These are phyloP conservation scores for Beauveria sp. DNA, from an alignment of 2,329 filamentous ascomycete species.

Conservation along the genomic window DNA sequence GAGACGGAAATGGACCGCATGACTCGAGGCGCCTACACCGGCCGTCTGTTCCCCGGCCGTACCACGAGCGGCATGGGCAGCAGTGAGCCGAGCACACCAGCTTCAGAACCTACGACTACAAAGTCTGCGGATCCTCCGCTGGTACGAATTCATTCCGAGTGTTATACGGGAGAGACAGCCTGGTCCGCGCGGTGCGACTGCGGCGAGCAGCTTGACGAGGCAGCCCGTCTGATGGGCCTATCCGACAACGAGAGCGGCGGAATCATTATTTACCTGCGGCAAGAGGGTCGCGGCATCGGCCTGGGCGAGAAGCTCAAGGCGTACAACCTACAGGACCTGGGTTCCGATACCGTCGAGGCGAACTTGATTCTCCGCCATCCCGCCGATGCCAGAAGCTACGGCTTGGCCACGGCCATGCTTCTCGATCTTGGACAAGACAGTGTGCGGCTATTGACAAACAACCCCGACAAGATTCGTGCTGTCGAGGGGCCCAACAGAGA, in stretches of 20 bases:
- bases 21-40: slow-evolving; percentile 88
- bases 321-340: slow-evolving; percentile 94
- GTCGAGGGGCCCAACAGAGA: slow-evolving; percentile 89
- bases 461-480: slow-evolving; percentile 91
- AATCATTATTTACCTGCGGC: slow-evolving; percentile 90
- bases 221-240: slow-evolving; percentile 83
- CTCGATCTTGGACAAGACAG: slow-evolving; percentile 74
- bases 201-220: slow-evolving; percentile 95
- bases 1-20: slow-evolving; percentile 87
- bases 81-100: slow-evolving; percentile 17
- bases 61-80: slow-evolving; percentile 60
- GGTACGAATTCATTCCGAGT: slow-evolving; percentile 94
- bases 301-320: slow-evolving; percentile 94
- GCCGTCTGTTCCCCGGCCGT: slow-evolving; percentile 77
- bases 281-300: slow-evolving; percentile 93
- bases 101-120: background rate
- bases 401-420: slow-evolving; percentile 91
- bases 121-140: slow-evolving; percentile 45
- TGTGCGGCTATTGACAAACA: slow-evolving; percentile 85
- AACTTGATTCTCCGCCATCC: slow-evolving; percentile 87
- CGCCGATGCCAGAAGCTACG: slow-evolving; percentile 90
- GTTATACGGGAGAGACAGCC: slow-evolving; percentile 96
- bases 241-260: slow-evolving; percentile 60
- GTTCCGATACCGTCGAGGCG: slow-evolving; percentile 95
- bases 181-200: slow-evolving; percentile 98